Conservation (phyloP, 495 filamentous ascomycete genomes). For the Annulohypoxylon bovei region DNA sequence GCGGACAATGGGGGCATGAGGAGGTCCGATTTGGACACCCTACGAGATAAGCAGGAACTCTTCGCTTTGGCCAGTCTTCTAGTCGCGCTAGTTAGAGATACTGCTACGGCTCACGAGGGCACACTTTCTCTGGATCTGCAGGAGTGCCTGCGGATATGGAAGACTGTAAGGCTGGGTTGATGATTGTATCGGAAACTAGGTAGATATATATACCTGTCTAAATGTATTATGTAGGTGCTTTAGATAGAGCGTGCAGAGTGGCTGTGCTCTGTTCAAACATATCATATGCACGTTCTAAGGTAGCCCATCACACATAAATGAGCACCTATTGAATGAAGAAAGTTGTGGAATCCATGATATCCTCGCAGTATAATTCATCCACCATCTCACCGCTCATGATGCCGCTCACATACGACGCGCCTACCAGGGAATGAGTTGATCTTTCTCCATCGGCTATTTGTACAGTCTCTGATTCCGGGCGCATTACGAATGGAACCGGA, state of each 20-base stretch:
- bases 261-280: too few relatives aligned
- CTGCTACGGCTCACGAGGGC: slow-evolving; percentile 58
- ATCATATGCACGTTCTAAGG: too few relatives aligned
- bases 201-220: neutral
- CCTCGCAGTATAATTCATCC: slow-evolving; percentile 27
- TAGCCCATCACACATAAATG: too few relatives aligned
- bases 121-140: slow-evolving; percentile 67
- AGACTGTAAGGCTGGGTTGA: slow-evolving; percentile 64
- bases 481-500: slow-evolving; percentile 19
- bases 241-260: too few relatives aligned
- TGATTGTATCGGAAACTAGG: neutral
- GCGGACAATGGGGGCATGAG: slow-evolving; percentile 67
- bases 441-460: neutral
- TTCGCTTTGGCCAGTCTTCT: slow-evolving; percentile 66
- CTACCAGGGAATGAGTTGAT: slow-evolving; percentile 2
- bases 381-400: slow-evolving; percentile 30
- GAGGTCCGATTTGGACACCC: slow-evolving; percentile 56
- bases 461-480: neutral
- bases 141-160: slow-evolving; percentile 69
- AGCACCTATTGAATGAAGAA: slow-evolving; percentile 9
- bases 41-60: slow-evolving; percentile 54
- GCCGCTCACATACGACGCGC: slow-evolving; percentile 22
- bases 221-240: neutral
- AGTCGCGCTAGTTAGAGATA: slow-evolving; percentile 61
- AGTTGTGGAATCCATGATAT: slow-evolving; percentile 28